phyloP scores from a whole-genome alignment of 2,329 filamentous ascomycete genomes.

The Monilinia polystroma region DNA sequence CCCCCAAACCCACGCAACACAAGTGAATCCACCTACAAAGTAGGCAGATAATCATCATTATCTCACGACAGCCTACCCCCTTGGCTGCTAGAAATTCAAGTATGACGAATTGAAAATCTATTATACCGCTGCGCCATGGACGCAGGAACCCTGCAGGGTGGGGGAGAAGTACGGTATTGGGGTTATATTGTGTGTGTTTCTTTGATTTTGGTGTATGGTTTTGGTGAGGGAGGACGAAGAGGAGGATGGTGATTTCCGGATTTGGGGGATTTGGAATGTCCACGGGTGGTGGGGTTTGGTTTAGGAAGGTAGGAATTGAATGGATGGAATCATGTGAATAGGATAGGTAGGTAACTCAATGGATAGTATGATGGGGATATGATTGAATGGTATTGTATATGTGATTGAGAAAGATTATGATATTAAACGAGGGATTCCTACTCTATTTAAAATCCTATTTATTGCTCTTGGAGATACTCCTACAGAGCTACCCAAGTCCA shows the following conservation, averaged over 20 bases:
- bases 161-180: neutral
- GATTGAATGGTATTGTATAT: neutral
- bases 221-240: neutral
- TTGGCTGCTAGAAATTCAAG: neutral
- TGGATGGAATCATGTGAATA: neutral
- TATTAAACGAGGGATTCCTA: neutral
- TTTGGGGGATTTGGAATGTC: neutral
- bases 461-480: no score
- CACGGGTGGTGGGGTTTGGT: no score
- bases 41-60: no score
- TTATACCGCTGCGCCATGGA: slow-evolving; percentile 8
- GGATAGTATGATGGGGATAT: no score
- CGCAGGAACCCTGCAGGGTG: neutral
- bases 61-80: neutral
- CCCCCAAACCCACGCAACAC: slow-evolving; percentile 1
- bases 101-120: slow-evolving; percentile 3
- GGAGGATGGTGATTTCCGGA: neutral
- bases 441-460: neutral
- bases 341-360: neutral
- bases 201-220: no score
- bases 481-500: no score
- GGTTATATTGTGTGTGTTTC: neutral
- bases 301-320: neutral
- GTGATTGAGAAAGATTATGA: neutral
- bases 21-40: neutral